A percentile compares a stretch with the other conserved stretches of the same genome.
Conservation (phyloP, 768 basidiomycete species). For the Leucogyrophana mollusca region DNA sequence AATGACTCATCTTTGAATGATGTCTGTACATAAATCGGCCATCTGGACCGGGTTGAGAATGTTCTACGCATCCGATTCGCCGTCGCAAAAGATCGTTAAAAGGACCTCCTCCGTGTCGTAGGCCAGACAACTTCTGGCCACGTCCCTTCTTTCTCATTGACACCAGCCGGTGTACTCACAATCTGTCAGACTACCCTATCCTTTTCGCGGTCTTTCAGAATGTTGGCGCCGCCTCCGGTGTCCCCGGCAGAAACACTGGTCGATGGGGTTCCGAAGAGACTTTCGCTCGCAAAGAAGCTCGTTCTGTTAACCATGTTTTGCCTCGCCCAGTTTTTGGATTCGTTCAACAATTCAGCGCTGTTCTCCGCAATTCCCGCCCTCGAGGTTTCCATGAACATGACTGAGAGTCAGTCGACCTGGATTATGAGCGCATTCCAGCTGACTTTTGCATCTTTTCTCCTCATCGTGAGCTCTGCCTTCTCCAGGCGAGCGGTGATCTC, state of each 20-base stretch:
- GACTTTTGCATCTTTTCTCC: constrained; percentile 39
- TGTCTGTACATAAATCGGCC: too few species aligned
- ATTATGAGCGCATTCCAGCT: constrained; percentile 36
- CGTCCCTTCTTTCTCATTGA: too few species aligned
- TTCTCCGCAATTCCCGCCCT: constrained; percentile 31
- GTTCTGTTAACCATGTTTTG: constrained; percentile 31
- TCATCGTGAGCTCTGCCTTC: constrained; percentile 32
- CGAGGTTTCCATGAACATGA: constrained; percentile 18
- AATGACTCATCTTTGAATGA: too few species aligned
- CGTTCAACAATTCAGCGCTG: constrained; percentile 32
- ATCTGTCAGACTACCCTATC: neutral
- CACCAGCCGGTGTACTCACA: too few species aligned
- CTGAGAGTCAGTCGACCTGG: constrained; percentile 31
- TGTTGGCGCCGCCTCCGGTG: neutral
- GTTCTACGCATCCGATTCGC: too few species aligned
- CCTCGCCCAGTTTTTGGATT: constrained; percentile 35
- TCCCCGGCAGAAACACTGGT: neutral
- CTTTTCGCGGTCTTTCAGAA: neutral
- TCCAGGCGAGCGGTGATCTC: too few species aligned
- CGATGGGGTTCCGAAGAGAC: neutral
- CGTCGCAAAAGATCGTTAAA: too few species aligned
- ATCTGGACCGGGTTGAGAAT: too few species aligned
- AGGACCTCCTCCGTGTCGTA: too few species aligned
- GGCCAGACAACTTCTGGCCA: too few species aligned
- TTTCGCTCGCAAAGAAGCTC: constrained; percentile 15